These are phyloP conservation scores for Saccharomyces mikatae DNA, from an alignment of 805 yeast genomes.

Conservation along the genomic window DNA sequence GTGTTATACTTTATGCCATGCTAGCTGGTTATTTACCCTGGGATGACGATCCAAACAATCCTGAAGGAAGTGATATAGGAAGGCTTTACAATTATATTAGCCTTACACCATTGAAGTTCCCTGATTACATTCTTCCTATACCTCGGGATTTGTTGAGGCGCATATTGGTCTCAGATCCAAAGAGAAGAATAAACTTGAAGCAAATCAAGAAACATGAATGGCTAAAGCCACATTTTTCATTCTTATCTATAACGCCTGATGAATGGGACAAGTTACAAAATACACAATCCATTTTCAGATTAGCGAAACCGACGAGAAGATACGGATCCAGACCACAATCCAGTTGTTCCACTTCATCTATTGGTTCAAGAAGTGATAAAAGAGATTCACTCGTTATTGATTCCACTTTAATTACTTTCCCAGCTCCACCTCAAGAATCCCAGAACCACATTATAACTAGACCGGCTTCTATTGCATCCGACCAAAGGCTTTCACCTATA, in stretches of 20 bases:
- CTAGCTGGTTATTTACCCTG: slow-evolving; percentile 94
- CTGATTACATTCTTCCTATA: slow-evolving; percentile 83
- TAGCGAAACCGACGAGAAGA: slow-evolving; percentile 6
- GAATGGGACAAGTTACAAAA: slow-evolving; percentile 70
- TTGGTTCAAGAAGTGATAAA: slow-evolving; percentile 34
- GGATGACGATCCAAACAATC: slow-evolving; percentile 95
- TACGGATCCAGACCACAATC: slow-evolving; percentile 22
- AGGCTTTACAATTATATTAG: slow-evolving; percentile 87
- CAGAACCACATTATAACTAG: slow-evolving; percentile 50
- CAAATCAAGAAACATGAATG: slow-evolving; percentile 79
- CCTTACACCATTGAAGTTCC: slow-evolving; percentile 84
- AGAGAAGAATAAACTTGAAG: slow-evolving; percentile 56
- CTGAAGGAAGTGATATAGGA: slow-evolving; percentile 90
- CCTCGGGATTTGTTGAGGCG: slow-evolving; percentile 86
- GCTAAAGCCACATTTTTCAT: slow-evolving; percentile 76
- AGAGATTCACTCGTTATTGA: slow-evolving; percentile 31
- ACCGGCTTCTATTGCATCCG: slow-evolving; percentile 32
- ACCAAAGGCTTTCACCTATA: slow-evolving; percentile 17
- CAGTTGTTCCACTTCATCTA: slow-evolving; percentile 31
- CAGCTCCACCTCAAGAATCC: slow-evolving; percentile 63
- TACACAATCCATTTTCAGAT: slow-evolving; percentile 5
- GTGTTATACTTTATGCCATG: slow-evolving; percentile 94
- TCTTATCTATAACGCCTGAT: slow-evolving; percentile 75
- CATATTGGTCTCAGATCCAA: slow-evolving; percentile 78
- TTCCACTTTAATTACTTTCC: slow-evolving; percentile 36